Evolutionary conservation across 1,139 yeast species (phyloP).

Genomic region (Maudiozyma humilis): DNA sequence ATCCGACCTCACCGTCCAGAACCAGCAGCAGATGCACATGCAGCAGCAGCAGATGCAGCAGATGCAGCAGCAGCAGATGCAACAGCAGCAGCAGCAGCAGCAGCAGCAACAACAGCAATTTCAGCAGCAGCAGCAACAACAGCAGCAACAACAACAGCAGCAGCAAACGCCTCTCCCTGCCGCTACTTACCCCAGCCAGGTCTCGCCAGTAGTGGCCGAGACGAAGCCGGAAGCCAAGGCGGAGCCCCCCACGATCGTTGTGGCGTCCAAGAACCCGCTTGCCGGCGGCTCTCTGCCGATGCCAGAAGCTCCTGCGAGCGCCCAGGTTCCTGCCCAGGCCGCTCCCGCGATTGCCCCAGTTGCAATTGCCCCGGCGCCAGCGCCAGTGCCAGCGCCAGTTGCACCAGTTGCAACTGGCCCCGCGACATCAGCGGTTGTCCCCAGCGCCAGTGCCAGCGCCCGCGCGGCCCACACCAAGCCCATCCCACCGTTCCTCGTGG

Average conservation of each 20-base stretch:
- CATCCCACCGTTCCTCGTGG: conserved; percentile 74
- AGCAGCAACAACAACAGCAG: no score
- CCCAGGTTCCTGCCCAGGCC: conserved; percentile 1
- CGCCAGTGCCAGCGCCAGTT: not conserved
- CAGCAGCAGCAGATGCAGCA: conserved; percentile 6
- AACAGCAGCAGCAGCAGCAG: no score
- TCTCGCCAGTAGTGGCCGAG: not conserved
- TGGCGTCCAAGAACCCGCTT: not conserved
- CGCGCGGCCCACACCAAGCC: conserved; percentile 59
- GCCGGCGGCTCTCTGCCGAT: not conserved
- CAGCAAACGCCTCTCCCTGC: not conserved
- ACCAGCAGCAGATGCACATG: conserved; percentile 25
- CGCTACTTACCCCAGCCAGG: conserved; percentile 1
- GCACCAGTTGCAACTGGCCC: conserved; percentile 7
- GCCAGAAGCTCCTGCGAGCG: conserved; percentile 4
- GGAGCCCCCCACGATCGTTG: not conserved
- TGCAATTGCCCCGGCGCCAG: not conserved
- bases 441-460: conserved; percentile 23
- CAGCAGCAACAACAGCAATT: no score
- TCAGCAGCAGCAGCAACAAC: no score
- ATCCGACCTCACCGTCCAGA: no score
- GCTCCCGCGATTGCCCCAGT: conserved; percentile 15
- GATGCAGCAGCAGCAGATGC: no score
- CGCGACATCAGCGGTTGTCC: not conserved
- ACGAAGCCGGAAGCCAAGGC: no score